A percentile compares a stretch with the other conserved stretches of the same genome.
These are phyloP conservation scores for Suillus discolor DNA, from an alignment of 768 basidiomycete genomes.

Conservation along the genomic window DNA sequence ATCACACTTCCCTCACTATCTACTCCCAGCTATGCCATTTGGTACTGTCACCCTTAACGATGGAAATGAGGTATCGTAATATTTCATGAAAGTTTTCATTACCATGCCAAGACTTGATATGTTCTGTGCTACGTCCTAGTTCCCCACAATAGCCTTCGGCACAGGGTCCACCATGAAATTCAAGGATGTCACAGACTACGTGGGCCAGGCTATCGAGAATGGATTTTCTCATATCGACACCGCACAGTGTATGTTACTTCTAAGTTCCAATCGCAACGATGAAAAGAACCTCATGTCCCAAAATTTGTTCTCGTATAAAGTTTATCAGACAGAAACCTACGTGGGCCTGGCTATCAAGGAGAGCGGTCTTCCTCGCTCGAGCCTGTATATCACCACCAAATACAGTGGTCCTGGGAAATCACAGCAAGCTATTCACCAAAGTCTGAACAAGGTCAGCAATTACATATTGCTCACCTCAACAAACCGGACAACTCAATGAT, in stretches of 20 bases:
- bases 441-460: conserved; percentile 49
- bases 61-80: conserved; percentile 36
- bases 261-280: background rate
- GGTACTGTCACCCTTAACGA: conserved; percentile 41
- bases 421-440: conserved; percentile 43
- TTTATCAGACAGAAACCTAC: conserved; percentile 37
- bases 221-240: conserved; percentile 70
- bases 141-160: conserved; percentile 66
- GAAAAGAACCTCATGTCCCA: conserved; percentile 4
- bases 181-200: conserved; percentile 53
- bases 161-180: conserved; percentile 46
- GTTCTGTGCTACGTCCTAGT: conserved; percentile 33
- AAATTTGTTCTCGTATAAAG: background rate
- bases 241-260: conserved; percentile 46
- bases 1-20: background rate
- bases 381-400: conserved; percentile 63
- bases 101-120: background rate
- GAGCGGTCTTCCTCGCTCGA: conserved; percentile 45
- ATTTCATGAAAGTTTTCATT: conserved; percentile 3
- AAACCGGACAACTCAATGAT: background rate
- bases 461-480: background rate
- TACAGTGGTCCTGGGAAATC: conserved; percentile 37
- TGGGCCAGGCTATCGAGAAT: conserved; percentile 57
- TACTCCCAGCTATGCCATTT: conserved; percentile 39
- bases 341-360: conserved; percentile 46